Percentiles rank a stretch among this genome's conserved stretches.
Evolutionary conservation across 2,329 filamentous ascomycete species (phyloP).

Genomic region (Myotisia sp.): DNA sequence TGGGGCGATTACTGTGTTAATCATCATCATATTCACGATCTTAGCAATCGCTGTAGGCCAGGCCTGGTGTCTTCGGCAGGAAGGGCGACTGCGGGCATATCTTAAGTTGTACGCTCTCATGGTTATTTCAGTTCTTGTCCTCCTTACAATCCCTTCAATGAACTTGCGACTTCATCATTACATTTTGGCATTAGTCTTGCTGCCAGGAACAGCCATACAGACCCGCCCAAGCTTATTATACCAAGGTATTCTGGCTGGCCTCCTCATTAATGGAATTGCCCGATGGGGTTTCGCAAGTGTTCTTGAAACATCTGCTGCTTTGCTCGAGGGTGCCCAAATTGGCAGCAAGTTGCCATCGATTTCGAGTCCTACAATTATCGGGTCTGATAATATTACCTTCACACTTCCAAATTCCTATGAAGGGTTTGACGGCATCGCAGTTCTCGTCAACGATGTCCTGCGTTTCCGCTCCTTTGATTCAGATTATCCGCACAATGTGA

Average conservation of each 20-base stretch:
- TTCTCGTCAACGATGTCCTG: slow-evolving; percentile 50
- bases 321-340: slow-evolving; percentile 28
- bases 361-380: slow-evolving; percentile 11
- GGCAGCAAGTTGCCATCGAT: slow-evolving; percentile 22
- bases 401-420: slow-evolving; percentile 19
- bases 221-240: slow-evolving; percentile 45
- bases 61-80: slow-evolving; percentile 42
- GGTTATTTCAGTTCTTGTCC: slow-evolving; percentile 27
- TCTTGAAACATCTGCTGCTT: slow-evolving; percentile 40
- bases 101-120: slow-evolving; percentile 37
- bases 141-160: slow-evolving; percentile 43
- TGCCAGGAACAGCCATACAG: slow-evolving; percentile 46
- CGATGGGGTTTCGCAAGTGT: slow-evolving; percentile 50
- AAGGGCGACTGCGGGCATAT: slow-evolving; percentile 42
- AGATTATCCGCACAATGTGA: too few species aligned
- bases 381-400: slow-evolving; percentile 23
- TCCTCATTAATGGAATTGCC: slow-evolving; percentile 50
- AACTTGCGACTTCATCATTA: slow-evolving; percentile 52
- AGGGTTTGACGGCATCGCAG: slow-evolving; percentile 39
- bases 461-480: too few species aligned
- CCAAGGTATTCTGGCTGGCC: slow-evolving; percentile 45
- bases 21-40: slow-evolving; percentile 38
- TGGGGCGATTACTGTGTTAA: slow-evolving; percentile 43
- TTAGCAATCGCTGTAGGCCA: slow-evolving; percentile 41
- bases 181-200: slow-evolving; percentile 44